Evolutionary conservation across 768 basidiomycete species (phyloP).

Genomic region (Coprinopsis strossmayeri): DNA sequence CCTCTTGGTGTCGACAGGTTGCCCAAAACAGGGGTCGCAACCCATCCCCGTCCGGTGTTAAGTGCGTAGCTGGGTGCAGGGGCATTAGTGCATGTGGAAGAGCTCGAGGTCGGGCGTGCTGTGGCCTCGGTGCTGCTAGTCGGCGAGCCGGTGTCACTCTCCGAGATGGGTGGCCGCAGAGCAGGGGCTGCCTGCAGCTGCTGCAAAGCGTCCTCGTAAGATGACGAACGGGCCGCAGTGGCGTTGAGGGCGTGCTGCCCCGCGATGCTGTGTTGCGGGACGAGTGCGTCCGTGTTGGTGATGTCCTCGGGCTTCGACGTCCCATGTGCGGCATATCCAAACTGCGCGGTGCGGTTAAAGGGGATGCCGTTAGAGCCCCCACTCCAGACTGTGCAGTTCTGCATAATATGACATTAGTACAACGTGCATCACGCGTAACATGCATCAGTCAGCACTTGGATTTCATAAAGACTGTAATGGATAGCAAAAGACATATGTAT

Average conservation of each 20-base stretch:
- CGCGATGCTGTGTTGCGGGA: constrained; percentile 5
- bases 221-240: background rate
- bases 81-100: constrained; percentile 4
- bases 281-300: background rate
- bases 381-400: constrained; percentile 7
- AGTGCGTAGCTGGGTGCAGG: background rate
- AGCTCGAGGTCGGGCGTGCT: background rate
- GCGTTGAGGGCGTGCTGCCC: constrained; percentile 2
- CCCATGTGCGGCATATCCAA: constrained; percentile 7
- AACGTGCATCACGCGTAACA: no score
- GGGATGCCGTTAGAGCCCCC: constrained; percentile 2
- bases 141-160: background rate
- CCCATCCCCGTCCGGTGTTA: constrained; percentile 6
- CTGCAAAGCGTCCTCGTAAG: constrained; percentile 1
- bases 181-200: background rate
- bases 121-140: background rate
- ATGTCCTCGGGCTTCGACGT: constrained; percentile 1
- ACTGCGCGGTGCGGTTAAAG: background rate
- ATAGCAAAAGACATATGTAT: no score
- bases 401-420: background rate
- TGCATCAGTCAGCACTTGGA: background rate
- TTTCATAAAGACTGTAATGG: background rate
- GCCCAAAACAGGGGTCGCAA: constrained; percentile 5
- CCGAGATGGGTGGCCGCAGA: background rate
- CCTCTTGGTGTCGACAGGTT: constrained; percentile 1